Percentiles rank a stretch among this genome's conserved stretches.
Conservation (phyloP, 139 green algal species). For the Chlorella sp. region DNA sequence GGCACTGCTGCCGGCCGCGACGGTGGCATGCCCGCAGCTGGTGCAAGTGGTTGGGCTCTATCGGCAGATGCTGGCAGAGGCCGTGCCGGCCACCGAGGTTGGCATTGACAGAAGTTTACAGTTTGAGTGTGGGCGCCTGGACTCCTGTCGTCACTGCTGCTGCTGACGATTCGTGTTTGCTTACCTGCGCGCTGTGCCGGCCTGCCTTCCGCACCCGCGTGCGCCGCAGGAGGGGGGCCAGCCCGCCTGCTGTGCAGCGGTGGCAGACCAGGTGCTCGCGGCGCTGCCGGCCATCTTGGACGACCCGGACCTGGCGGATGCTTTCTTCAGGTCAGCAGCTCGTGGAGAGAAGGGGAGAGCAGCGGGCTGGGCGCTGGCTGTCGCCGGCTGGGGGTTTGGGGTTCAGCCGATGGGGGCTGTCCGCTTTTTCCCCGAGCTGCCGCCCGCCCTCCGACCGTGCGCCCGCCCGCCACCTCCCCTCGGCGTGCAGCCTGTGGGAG, state of each 20-base stretch:
- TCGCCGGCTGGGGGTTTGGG: too few species aligned
- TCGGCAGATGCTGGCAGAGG: slow-evolving; percentile 14
- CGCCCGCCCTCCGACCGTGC: neutral
- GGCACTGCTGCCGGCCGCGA: neutral
- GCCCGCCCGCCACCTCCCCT: neutral
- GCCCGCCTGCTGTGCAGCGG: neutral
- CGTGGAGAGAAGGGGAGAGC: too few species aligned
- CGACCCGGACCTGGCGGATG: slow-evolving; percentile 7
- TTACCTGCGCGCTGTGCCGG: too few species aligned
- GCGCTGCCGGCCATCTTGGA: slow-evolving; percentile 3
- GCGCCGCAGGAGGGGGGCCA: slow-evolving; percentile 8
- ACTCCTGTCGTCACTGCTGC: neutral
- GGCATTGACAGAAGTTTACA: neutral
- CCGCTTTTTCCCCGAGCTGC: neutral
- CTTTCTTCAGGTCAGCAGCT: slow-evolving; percentile 5
- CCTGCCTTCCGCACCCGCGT: neutral
- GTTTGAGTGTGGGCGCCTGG: too few species aligned
- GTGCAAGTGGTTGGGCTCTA: neutral
- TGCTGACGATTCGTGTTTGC: too few species aligned
- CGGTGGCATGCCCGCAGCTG: neutral
- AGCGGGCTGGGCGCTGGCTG: too few species aligned
- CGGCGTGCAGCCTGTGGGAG: slow-evolving; percentile 6
- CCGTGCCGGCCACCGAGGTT: neutral
- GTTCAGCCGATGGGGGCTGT: too few species aligned
- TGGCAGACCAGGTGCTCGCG: slow-evolving; percentile 5